phyloP scores from a whole-genome alignment of 208 protist species.

The Strigomonas galati region DNA sequence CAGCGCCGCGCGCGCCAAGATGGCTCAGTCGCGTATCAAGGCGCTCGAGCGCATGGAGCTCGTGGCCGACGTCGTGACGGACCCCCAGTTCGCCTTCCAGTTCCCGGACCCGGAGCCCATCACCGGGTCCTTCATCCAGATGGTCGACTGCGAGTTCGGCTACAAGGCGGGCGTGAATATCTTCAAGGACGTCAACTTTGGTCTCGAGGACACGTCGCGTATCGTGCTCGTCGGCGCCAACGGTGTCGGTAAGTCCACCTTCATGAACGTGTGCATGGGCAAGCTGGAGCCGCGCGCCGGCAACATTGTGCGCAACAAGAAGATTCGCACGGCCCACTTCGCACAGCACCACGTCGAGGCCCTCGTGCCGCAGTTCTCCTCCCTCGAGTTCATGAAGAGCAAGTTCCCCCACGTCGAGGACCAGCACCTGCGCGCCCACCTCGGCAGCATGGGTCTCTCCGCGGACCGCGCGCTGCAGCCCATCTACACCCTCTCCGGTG shows the following conservation, averaged over 20 bases:
- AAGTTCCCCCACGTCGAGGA: constrained; percentile 86
- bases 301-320: constrained; percentile 80
- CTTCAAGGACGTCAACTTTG: constrained; percentile 92
- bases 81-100: constrained; percentile 89
- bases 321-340: constrained; percentile 89
- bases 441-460: constrained; percentile 91
- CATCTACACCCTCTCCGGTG: constrained; percentile 93
- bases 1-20: constrained; percentile 86
- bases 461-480: constrained; percentile 85
- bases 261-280: constrained; percentile 91
- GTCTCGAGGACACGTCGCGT: constrained; percentile 82
- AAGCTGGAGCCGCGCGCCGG: constrained; percentile 79
- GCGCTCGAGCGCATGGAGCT: constrained; percentile 89
- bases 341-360: constrained; percentile 93
- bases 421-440: constrained; percentile 83
- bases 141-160: constrained; percentile 91
- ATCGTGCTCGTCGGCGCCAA: constrained; percentile 91
- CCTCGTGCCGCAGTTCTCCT: constrained; percentile 87
- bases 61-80: constrained; percentile 79
- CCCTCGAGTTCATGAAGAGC: constrained; percentile 86
- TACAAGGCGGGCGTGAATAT: constrained; percentile 83
- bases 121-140: constrained; percentile 76
- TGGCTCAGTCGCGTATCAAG: constrained; percentile 95
- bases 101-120: constrained; percentile 88
- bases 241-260: constrained; percentile 94